Evolutionary conservation across 495 filamentous ascomycete species (phyloP).

Genomic region (Symbiotaphrina buchneri): DNA sequence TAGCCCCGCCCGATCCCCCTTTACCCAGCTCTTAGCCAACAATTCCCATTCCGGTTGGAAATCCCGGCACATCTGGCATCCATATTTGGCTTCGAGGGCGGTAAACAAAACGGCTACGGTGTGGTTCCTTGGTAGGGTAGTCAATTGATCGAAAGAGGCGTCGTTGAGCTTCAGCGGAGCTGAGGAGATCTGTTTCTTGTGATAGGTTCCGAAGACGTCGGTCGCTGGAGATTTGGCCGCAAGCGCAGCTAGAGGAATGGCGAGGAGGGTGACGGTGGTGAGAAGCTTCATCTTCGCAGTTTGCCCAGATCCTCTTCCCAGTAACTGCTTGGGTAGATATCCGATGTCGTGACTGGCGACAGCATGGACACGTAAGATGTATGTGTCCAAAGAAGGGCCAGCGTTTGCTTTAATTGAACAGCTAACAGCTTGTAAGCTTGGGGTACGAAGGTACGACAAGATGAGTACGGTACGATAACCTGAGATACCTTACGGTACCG

Average conservation of each 20-base stretch:
- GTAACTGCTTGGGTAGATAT: too few relatives aligned
- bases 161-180: slow-evolving; percentile 58
- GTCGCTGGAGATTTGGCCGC: slow-evolving; percentile 24
- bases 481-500: too few relatives aligned
- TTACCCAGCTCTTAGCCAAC: slow-evolving; percentile 67
- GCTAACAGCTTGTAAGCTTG: too few relatives aligned
- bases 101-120: slow-evolving; percentile 67
- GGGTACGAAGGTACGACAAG: too few relatives aligned
- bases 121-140: slow-evolving; percentile 59
- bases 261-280: slow-evolving; percentile 24
- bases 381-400: too few relatives aligned
- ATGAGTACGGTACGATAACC: too few relatives aligned
- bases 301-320: too few relatives aligned
- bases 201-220: slow-evolving; percentile 42
- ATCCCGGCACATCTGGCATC: slow-evolving; percentile 67
- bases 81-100: slow-evolving; percentile 63
- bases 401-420: too few relatives aligned
- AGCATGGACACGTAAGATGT: too few relatives aligned
- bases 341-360: too few relatives aligned
- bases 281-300: slow-evolving; percentile 17
- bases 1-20: slow-evolving; percentile 49
- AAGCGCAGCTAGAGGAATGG: slow-evolving; percentile 28
- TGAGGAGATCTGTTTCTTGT: slow-evolving; percentile 38
- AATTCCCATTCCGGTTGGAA: slow-evolving; percentile 93
- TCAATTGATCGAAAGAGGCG: slow-evolving; percentile 48